Conservation (phyloP, 805 yeast genomes). For the Candida endomychidarum region DNA sequence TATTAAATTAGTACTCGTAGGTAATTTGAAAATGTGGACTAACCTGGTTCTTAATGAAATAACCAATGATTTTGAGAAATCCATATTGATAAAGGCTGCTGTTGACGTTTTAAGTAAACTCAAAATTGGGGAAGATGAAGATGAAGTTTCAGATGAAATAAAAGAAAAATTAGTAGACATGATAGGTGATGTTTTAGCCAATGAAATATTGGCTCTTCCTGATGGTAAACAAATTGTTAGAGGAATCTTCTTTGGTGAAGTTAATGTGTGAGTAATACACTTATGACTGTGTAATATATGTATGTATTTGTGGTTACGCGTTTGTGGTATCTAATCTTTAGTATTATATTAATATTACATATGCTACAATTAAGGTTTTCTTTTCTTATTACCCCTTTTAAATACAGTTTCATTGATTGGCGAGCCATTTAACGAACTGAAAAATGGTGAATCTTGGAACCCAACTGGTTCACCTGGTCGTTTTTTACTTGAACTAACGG, state of each 20-base stretch:
- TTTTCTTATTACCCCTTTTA: conserved; percentile 10
- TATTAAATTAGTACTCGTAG: conserved; percentile 76
- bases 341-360: not conserved
- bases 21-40: conserved; percentile 83
- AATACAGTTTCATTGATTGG: conserved; percentile 12
- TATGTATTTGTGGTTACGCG: not conserved
- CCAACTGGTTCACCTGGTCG: conserved; percentile 39
- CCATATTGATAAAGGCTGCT: conserved; percentile 45
- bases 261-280: conserved; percentile 18
- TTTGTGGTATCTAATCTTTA: too few relatives aligned
- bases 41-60: conserved; percentile 51
- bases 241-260: conserved; percentile 76
- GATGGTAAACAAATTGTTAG: conserved; percentile 52
- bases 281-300: conserved; percentile 2
- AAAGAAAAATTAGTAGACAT: conserved; percentile 50
- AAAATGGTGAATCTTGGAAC: conserved; percentile 38
- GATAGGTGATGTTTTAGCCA: conserved; percentile 60
- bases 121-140: conserved; percentile 30
- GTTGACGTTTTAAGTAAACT: conserved; percentile 57
- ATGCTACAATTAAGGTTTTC: not conserved
- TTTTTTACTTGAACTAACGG: conserved; percentile 8
- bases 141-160: conserved; percentile 33
- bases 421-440: conserved; percentile 21
- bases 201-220: conserved; percentile 45
- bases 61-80: conserved; percentile 44